A percentile compares a stretch with the other conserved stretches of the same genome.
Conservation (phyloP, 2,329 filamentous ascomycete genomes). For the Colletotrichum shisoi region DNA sequence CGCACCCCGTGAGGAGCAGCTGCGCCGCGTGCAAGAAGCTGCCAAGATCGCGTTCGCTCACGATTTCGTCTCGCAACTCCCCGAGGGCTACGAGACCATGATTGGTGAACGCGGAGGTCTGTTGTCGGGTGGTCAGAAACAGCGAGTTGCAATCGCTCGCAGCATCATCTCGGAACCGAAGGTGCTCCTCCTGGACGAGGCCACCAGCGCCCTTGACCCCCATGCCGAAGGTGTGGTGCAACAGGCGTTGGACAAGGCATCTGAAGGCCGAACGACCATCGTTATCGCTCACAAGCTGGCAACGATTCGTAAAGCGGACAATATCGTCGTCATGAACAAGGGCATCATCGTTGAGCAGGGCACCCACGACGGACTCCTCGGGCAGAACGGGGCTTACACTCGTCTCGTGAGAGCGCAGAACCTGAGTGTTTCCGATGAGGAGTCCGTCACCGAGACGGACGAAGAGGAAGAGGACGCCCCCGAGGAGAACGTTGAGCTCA, state of each 20-base stretch:
- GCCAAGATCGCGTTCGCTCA: conserved; percentile 56
- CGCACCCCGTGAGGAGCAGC: conserved; percentile 48
- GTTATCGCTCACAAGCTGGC: conserved; percentile 68
- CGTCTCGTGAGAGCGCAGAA: conserved; percentile 57
- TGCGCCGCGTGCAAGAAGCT: conserved; percentile 52
- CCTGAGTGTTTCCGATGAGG: conserved; percentile 44
- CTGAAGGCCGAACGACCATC: conserved; percentile 66
- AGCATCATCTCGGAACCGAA: conserved; percentile 53
- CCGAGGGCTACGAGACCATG: conserved; percentile 62
- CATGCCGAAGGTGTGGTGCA: conserved; percentile 60
- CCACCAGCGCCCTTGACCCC: conserved; percentile 63
- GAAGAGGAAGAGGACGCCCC: conserved; percentile 40
- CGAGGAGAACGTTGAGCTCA: conserved; percentile 40
- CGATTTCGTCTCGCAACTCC: conserved; percentile 57
- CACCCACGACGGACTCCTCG: conserved; percentile 63
- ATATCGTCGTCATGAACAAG: conserved; percentile 67
- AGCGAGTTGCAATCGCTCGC: conserved; percentile 68
- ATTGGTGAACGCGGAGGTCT: conserved; percentile 69
- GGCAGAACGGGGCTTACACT: conserved; percentile 58
- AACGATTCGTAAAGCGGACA: conserved; percentile 66
- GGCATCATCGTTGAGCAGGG: conserved; percentile 68
- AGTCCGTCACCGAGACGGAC: conserved; percentile 41
- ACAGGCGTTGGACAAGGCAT: conserved; percentile 60
- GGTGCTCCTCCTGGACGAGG: conserved; percentile 72
- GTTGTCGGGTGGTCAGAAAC: conserved; percentile 71